phyloP scores from a whole-genome alignment of 208 protist species.

The Plasmodiophora brassicae region DNA sequence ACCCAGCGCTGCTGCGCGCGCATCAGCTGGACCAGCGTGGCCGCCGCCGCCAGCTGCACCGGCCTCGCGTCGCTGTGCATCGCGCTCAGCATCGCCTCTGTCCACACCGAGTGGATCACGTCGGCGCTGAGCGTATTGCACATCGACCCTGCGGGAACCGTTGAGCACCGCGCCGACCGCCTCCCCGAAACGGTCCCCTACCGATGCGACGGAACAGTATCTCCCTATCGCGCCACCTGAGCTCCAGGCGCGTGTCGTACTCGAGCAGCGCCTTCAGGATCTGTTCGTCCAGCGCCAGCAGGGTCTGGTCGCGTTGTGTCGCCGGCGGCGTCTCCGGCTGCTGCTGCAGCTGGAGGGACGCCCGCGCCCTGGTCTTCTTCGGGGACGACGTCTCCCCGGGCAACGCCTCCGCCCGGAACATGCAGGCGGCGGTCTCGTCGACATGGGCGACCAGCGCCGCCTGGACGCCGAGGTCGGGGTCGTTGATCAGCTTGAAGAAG shows the following conservation, averaged over 20 bases:
- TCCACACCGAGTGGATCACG: background rate
- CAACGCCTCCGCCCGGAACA: background rate
- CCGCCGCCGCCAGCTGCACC: slow-evolving; percentile 16
- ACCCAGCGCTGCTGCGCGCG: background rate
- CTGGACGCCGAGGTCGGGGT: slow-evolving; percentile 14
- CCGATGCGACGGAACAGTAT: background rate
- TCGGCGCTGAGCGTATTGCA: background rate
- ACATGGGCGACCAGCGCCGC: background rate
- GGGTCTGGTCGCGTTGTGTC: background rate
- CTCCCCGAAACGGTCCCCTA: too few species aligned
- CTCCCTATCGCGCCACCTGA: slow-evolving; percentile 6
- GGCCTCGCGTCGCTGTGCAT: slow-evolving; percentile 12
- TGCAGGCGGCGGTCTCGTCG: slow-evolving; percentile 10
- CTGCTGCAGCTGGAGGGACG: background rate
- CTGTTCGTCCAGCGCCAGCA: background rate
- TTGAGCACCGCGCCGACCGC: too few species aligned
- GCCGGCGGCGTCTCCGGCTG: background rate
- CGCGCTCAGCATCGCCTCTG: background rate
- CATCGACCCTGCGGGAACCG: background rate
- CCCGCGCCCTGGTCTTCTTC: too few species aligned
- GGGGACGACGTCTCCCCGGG: background rate
- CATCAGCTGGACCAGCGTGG: background rate
- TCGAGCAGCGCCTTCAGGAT: background rate
- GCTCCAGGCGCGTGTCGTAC: background rate
- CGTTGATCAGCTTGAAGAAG: background rate